Conservation (phyloP, 441 rosid genomes). For the Gossypium armourianum region DNA sequence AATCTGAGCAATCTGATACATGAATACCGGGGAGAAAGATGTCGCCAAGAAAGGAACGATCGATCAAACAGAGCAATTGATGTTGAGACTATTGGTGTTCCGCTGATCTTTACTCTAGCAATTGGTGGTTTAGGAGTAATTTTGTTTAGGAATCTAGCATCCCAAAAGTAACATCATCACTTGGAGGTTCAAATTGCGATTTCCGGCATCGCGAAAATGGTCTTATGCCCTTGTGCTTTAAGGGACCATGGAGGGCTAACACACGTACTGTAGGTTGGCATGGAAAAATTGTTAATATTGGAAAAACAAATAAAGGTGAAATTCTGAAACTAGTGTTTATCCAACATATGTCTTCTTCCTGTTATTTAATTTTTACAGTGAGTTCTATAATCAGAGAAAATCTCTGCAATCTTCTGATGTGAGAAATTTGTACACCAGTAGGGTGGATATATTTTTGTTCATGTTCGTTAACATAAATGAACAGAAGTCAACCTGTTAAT, state of each 20-base stretch:
- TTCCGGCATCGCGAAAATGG: not conserved
- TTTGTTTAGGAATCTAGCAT: constrained; percentile 36
- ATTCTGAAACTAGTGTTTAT: not conserved
- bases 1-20: constrained; percentile 60
- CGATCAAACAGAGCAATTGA: constrained; percentile 24
- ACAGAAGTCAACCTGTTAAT: not conserved
- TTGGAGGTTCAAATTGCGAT: not conserved
- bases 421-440: not conserved
- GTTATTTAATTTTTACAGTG: not conserved
- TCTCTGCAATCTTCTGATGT: not conserved
- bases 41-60: constrained; percentile 44
- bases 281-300: not conserved
- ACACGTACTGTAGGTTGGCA: not conserved
- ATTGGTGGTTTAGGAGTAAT: constrained; percentile 52
- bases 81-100: constrained; percentile 26
- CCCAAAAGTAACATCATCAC: constrained; percentile 26
- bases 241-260: not conserved
- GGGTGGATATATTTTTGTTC: not conserved
- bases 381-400: not conserved
- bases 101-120: constrained; percentile 50
- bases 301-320: not conserved
- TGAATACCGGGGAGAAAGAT: constrained; percentile 51
- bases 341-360: not conserved
- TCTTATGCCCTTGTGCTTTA: not conserved
- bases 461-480: not conserved